Conservation (phyloP, 257 asterid species). For the Asclepias syriaca region DNA sequence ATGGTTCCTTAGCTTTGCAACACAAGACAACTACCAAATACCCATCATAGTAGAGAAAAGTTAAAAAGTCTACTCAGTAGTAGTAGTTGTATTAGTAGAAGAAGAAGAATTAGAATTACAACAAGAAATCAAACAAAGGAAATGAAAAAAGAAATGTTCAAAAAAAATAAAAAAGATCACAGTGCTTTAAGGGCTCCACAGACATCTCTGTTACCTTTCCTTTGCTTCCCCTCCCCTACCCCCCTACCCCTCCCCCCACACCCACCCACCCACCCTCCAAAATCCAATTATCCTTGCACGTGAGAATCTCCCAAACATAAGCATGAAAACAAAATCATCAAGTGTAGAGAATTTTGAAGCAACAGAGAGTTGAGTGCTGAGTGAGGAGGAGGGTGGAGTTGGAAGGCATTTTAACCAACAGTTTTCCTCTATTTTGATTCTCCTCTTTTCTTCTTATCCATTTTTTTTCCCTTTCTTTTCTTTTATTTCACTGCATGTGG, state of each 20-base stretch:
- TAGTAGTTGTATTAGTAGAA: neutral
- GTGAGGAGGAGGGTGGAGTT: too few relatives aligned
- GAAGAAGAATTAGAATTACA: slow-evolving; percentile 15
- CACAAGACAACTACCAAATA: slow-evolving; percentile 61
- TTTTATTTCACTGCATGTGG: slow-evolving; percentile 24
- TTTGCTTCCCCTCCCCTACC: neutral
- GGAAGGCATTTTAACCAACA: slow-evolving; percentile 11
- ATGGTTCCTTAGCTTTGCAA: slow-evolving; percentile 42
- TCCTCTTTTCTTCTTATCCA: slow-evolving; percentile 11
- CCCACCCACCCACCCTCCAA: neutral
- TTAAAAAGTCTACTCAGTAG: slow-evolving; percentile 28
- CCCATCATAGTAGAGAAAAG: slow-evolving; percentile 52
- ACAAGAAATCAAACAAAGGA: slow-evolving; percentile 3
- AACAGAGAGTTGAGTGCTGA: slow-evolving; percentile 23
- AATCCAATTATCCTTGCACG: slow-evolving; percentile 34
- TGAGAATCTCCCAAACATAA: slow-evolving; percentile 34
- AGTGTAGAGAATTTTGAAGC: slow-evolving; percentile 43
- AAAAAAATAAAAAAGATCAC: slow-evolving; percentile 15
- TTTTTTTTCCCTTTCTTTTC: slow-evolving; percentile 19
- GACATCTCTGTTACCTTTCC: neutral
- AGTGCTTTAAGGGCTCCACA: slow-evolving; percentile 35
- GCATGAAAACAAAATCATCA: slow-evolving; percentile 23
- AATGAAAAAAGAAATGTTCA: slow-evolving; percentile 10
- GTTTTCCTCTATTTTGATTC: slow-evolving; percentile 19
- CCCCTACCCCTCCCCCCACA: too few relatives aligned